Base-by-base conservation (phyloP, 768 basidiomycete genomes). In the Tylopilus rubrobrunneus region DNA sequence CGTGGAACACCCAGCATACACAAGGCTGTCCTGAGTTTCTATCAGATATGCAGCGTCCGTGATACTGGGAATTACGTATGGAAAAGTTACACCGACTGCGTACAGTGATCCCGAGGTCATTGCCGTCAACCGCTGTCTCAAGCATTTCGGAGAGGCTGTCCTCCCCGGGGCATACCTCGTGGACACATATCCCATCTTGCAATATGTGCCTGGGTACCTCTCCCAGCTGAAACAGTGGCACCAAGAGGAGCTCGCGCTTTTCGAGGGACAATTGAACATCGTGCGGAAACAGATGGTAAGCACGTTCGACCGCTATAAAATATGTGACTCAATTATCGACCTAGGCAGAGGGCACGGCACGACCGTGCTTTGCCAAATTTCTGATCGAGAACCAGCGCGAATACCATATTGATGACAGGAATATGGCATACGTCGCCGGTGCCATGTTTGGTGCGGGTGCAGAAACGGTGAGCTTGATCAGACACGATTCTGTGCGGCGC, bases 371-470 rank as follows among this genome's bases (percentile, higher is more conserved):
- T 8, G 56, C 56, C 21, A 49, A 29, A 12, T 45, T 46, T 25
- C 23, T 57, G 4, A 12, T 56, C 0, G 48, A 56, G 7, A 27
- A 45, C 19, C 48, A 56, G 12, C 15, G 17, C 23, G 27, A 49
- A 19, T 41, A 49, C 21, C 29, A 29, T 12, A 7, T 56, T 36
- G 3, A 29, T 1, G 56, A 46, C 14, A 31, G 46, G 6, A 46
- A 49, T 2, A 41, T 56, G 11, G 56, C 48, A 8, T 57, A 57
- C n/a, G 17, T 57, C 1, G 42, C 44, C 15, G 56, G 56, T 31
- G 31, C 39, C 21, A 49, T 57, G 56, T 57, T 56, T 37, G 54
- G 54, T 3, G 56, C 54, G 0, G 56, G 54, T n/a, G 33, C 56
- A 41, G 56, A 56, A 34, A 56, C 56, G 19, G 56, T 56, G 11